Evolutionary conservation across 805 yeast genomes (phyloP), one percentile per base, ranked within the genome.

Genomic region (Hyphopichia homilentoma): DNA sequence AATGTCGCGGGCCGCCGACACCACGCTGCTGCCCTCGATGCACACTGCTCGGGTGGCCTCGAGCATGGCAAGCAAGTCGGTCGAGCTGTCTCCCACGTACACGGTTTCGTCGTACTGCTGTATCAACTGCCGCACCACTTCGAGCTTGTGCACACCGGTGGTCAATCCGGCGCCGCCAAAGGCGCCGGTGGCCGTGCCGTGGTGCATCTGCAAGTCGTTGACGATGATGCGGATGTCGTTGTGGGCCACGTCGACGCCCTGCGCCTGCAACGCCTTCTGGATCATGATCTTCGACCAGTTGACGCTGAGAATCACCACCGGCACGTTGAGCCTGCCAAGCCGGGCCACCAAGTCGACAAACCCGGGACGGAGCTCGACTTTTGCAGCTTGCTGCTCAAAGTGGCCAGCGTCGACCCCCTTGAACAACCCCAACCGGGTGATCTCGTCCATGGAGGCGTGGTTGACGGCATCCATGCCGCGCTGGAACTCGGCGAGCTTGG

Each of bases 1-100:
- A n/a, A n/a, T n/a, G n/a, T n/a, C n/a, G n/a, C n/a, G n/a, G n/a
- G n/a, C n/a, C n/a, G n/a, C n/a, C n/a, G n/a, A n/a, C n/a, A n/a
- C n/a, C n/a, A n/a, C n/a, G n/a, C n/a, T n/a, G n/a, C n/a, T n/a
- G n/a, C n/a, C n/a, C n/a, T n/a, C n/a, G n/a, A n/a, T n/a, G n/a
- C n/a, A n/a, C n/a, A n/a, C n/a, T n/a, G n/a, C n/a, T n/a, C n/a
- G n/a, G n/a, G n/a, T n/a, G 2, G 75, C 70, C 22, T 59, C 61
- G 8, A 73, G 36, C 50, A 79, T 54, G 1, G 78, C 64, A 21
- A 76, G 47, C 3, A 76, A 53, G 55, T 80, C 87, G 0, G 84
- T 78, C 0, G 71, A 46, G 35, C 84, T 76, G 43, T 80, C 87
- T 1, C 87, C 87, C 11, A 79, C 57, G 44, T 79, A 80, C 15